Evolutionary conservation across 192 early-diverging fungal species (phyloP).

Genomic region (Coemansia erecta): DNA sequence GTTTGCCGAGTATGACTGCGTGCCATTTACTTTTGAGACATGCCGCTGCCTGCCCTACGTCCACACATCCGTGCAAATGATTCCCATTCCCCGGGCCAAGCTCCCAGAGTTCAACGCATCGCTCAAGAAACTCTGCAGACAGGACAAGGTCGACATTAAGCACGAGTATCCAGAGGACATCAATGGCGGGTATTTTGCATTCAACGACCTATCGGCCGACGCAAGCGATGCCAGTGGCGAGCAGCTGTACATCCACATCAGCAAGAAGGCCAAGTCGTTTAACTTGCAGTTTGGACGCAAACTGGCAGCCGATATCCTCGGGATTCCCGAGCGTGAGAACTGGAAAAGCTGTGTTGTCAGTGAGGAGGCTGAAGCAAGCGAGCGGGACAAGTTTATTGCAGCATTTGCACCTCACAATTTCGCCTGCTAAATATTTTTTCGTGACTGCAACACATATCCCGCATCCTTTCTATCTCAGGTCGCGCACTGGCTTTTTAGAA

Average conservation of each 20-base stretch:
- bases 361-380: constrained; percentile 61
- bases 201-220: constrained; percentile 17
- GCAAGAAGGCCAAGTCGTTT: constrained; percentile 47
- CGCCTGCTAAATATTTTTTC: constrained; percentile 23
- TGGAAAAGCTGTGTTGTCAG: constrained; percentile 77
- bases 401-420: constrained; percentile 46
- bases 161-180: constrained; percentile 17
- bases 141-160: constrained; percentile 15
- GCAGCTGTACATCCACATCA: constrained; percentile 29
- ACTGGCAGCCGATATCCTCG: constrained; percentile 67
- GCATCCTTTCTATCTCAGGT: constrained; percentile 1
- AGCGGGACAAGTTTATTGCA: constrained; percentile 45
- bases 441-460: neutral
- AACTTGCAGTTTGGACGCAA: constrained; percentile 79
- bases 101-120: constrained; percentile 12
- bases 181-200: constrained; percentile 34
- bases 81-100: constrained; percentile 35
- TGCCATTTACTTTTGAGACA: constrained; percentile 74
- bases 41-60: constrained; percentile 54
- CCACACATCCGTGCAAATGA: constrained; percentile 37
- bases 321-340: constrained; percentile 64
- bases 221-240: neutral
- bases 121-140: constrained; percentile 26
- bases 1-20: constrained; percentile 59
- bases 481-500: neutral